Evolutionary conservation across 345 rosid genomes (phyloP).

Genomic region (Lepidium didymum): DNA sequence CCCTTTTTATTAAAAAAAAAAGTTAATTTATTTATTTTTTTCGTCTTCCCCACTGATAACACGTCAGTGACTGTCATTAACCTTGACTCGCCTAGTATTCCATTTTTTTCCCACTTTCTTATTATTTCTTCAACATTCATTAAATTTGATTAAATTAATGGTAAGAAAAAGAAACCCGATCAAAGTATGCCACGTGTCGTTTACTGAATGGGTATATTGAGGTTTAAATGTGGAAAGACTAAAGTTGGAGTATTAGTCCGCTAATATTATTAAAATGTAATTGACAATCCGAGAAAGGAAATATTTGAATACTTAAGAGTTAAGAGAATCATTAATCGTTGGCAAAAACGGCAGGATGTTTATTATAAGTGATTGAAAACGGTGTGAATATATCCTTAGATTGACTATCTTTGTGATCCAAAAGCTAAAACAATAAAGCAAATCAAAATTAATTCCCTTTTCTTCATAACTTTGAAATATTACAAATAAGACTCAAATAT

Average conservation of each 20-base stretch:
- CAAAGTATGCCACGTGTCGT: not conserved
- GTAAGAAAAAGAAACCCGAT: not conserved
- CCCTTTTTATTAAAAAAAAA: not conserved
- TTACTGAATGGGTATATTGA: slow-evolving; percentile 4
- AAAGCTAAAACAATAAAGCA: not conserved
- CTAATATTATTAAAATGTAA: not conserved
- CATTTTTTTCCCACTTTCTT: not conserved
- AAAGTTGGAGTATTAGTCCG: not conserved
- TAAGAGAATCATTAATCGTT: not conserved
- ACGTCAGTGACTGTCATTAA: slow-evolving; percentile 13
- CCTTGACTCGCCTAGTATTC: not conserved
- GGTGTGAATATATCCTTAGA: not conserved
- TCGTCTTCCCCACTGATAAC: not conserved
- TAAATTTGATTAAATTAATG: not conserved
- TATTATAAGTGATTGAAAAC: not conserved
- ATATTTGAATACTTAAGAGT: not conserved
- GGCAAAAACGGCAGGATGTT: slow-evolving; percentile 4
- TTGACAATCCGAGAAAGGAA: not conserved
- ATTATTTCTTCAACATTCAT: not conserved
- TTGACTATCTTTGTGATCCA: not conserved
- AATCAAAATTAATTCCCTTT: not conserved
- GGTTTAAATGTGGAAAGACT: not conserved
- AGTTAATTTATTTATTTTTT: not conserved
- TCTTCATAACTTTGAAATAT: not conserved
- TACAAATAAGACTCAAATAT: not conserved